phyloP scores from a whole-genome alignment of 306 rosid genomes.

The Cucurbita maxima region DNA sequence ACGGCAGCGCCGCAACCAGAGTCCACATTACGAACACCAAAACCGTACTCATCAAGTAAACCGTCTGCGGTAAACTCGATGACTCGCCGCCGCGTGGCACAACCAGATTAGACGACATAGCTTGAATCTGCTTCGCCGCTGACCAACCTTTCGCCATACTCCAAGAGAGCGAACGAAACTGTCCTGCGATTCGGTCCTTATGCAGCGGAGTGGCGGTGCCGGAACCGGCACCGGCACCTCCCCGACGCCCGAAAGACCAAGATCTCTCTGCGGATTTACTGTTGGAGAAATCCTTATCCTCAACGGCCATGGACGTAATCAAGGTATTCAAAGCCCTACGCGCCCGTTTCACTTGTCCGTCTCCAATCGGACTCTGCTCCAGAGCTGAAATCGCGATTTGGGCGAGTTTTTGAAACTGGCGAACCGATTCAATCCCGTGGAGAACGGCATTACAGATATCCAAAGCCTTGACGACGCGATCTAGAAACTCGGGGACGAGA shows the following conservation, averaged over 20 bases:
- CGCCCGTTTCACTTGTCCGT: conserved; percentile 80
- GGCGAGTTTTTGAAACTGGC: conserved; percentile 57
- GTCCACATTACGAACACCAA: conserved; percentile 70
- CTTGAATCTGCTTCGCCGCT: conserved; percentile 65
- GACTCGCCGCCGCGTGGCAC: conserved; percentile 66
- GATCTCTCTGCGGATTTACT: conserved; percentile 45
- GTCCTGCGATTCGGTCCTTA: conserved; percentile 25
- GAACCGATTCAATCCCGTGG: conserved; percentile 57
- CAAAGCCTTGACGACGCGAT: conserved; percentile 58
- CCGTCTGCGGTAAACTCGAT: conserved; percentile 35
- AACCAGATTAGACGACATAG: conserved; percentile 44
- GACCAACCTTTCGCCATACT: conserved; percentile 81
- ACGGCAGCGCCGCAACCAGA: conserved; percentile 63
- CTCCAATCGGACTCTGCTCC: conserved; percentile 51
- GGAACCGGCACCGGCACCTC: background rate
- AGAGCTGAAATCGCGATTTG: conserved; percentile 60
- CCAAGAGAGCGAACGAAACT: conserved; percentile 39
- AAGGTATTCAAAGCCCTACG: conserved; percentile 54
- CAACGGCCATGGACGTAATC: conserved; percentile 33
- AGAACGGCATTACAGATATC: conserved; percentile 77
- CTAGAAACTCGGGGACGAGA: conserved; percentile 57
- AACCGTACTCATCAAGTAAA: conserved; percentile 53
- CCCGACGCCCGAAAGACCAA: conserved; percentile 68
- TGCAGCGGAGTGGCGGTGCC: background rate
- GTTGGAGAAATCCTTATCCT: conserved; percentile 37